Base-by-base conservation (phyloP, 345 rosid genomes). In the Diplotaxis tenuifolia region DNA sequence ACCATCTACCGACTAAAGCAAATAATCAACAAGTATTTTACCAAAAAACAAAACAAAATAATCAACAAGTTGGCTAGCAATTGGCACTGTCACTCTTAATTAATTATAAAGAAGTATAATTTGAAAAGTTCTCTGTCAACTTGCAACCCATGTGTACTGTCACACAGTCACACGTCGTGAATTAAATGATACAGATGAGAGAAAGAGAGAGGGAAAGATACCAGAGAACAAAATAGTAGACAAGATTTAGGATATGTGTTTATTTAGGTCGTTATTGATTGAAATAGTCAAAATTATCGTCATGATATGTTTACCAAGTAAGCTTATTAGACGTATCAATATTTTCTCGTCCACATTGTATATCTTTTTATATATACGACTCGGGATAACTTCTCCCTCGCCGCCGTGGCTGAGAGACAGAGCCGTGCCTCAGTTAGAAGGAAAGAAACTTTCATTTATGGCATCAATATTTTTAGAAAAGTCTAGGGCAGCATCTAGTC, bases 121-220 rank as follows among this genome's bases (percentile, higher is more conserved):
- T 71, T 71, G 68, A 71, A 32, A 20, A 61, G 42, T 19, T 32
- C 56, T 54, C 16, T 31, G 22, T 72, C 63, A 8, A 72, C 4
- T 62, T 15, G 34, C 45, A n/a, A 20, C 23, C 9, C 7, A 7
- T 53, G 58, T 53, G 58, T 20, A 53, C 27, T 53, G 1, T 50
- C 12, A 9, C 25, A 8, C 9, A n/a, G 4, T 64, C 71, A 20
- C 36, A 20, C 58, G 15, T 31, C 14, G 11, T 29, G 36, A 1
- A 29, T n/a, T 57, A 65, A 57, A 65, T 65, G 65, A 28, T 10
- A 9, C 14, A 2, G 14, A 14, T 34, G 0, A 15, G 45, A 38
- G n/a, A 34, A 2, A 36, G 31, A 14, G 52, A n/a, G 49, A 16
- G 8, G 18, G 8, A 16, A 22, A 25, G 61, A 56, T 12, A 10